Conservation (phyloP, 2,329 filamentous ascomycete genomes). For the Stagonosporopsis rhizophila region DNA sequence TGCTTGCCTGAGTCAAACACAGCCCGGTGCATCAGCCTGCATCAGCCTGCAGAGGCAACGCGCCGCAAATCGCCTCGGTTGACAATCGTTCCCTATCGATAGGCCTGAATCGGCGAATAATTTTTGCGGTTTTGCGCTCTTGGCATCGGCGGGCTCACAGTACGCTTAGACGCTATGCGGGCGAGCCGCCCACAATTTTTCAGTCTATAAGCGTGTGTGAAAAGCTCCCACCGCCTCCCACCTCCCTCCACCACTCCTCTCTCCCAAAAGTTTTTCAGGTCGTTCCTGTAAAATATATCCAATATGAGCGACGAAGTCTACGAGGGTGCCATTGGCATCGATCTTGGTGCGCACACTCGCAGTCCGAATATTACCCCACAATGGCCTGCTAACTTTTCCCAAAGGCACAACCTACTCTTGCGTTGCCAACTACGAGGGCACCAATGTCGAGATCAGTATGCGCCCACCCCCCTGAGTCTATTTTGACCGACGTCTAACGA, state of each 20-base stretch:
- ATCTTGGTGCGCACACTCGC: slow-evolving; percentile 75
- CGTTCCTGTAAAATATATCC: slow-evolving; percentile 44
- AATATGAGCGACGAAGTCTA: slow-evolving; percentile 98
- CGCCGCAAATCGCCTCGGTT: slow-evolving; percentile 18
- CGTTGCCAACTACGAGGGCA: slow-evolving; percentile 98
- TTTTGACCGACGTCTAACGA: slow-evolving; percentile 28
- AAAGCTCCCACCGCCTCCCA: slow-evolving; percentile 38
- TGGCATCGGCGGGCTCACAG: slow-evolving; percentile 9
- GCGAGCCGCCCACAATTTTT: slow-evolving; percentile 24
- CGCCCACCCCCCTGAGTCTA: slow-evolving; percentile 30
- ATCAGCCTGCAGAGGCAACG: neutral
- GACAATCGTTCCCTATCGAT: slow-evolving; percentile 12
- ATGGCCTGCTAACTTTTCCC: slow-evolving; percentile 44
- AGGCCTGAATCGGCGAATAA: slow-evolving; percentile 20
- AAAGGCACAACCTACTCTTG: slow-evolving; percentile 99
- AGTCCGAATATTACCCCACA: slow-evolving; percentile 35
- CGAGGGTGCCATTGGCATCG: slow-evolving; percentile 99
- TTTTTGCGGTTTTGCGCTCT: slow-evolving; percentile 17
- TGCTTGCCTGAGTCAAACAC: neutral
- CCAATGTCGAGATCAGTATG: slow-evolving; percentile 98
- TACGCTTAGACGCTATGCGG: slow-evolving; percentile 19
- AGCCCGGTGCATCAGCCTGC: neutral
- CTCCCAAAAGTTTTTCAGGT: slow-evolving; percentile 38
- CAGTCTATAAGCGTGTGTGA: slow-evolving; percentile 23
- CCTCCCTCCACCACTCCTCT: slow-evolving; percentile 42